A percentile compares a stretch with the other conserved stretches of the same genome.
Conservation (phyloP, 345 rosid genomes). For the Aquilaria yunnanensis region DNA sequence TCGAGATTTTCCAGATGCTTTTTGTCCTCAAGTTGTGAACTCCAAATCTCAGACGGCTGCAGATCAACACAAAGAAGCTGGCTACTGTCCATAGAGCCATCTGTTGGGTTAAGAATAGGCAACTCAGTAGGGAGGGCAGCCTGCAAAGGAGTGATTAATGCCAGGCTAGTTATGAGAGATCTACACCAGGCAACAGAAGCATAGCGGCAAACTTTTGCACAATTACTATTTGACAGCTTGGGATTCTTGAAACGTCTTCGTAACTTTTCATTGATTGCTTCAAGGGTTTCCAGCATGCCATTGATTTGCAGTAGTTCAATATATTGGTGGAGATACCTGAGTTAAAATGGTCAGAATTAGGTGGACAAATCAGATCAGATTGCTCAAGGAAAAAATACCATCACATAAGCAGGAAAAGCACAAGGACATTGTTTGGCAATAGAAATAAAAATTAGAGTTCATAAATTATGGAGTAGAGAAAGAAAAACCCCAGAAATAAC, state of each 20-base stretch:
- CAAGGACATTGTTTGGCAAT: conserved; percentile 2
- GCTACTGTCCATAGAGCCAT: conserved; percentile 36
- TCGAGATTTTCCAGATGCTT: conserved; percentile 46
- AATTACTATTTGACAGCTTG: conserved; percentile 64
- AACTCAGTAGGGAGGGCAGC: conserved; percentile 37
- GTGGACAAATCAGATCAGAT: not conserved
- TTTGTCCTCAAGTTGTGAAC: conserved; percentile 57
- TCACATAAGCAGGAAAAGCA: not conserved
- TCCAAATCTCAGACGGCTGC: conserved; percentile 62
- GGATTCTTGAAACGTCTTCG: conserved; percentile 93
- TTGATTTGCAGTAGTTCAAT: conserved; percentile 54
- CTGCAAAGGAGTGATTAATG: conserved; percentile 61
- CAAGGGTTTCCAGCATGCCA: conserved; percentile 76
- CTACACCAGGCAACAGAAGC: conserved; percentile 95
- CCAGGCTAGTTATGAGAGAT: conserved; percentile 62
- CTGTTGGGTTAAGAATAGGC: conserved; percentile 30
- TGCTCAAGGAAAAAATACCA: too few species aligned
- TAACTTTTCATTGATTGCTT: conserved; percentile 78
- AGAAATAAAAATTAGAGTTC: too few species aligned
- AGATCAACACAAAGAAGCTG: conserved; percentile 70
- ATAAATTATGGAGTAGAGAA: too few species aligned
- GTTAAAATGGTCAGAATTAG: conserved; percentile 13
- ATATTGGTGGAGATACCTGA: conserved; percentile 71
- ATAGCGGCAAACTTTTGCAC: conserved; percentile 86
- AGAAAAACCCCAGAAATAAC: too few species aligned